Percentiles rank a stretch among this genome's conserved stretches.
Evolutionary conservation across 2,329 filamentous ascomycete species (phyloP).

Genomic region (Aspergillus quadricinctus): DNA sequence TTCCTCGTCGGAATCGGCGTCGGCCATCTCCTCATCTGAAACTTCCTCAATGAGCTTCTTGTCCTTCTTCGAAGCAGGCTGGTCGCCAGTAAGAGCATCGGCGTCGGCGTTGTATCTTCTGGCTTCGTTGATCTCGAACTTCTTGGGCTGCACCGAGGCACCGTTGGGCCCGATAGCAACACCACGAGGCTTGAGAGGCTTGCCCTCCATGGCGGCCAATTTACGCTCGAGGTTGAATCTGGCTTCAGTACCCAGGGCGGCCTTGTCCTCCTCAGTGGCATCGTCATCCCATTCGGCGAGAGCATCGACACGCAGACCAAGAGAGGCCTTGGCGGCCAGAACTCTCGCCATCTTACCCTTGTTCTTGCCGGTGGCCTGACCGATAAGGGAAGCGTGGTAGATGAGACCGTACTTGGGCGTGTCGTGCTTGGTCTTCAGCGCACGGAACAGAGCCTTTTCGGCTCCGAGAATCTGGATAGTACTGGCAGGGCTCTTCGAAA

Average conservation of each 20-base stretch:
- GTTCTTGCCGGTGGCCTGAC: constrained; percentile 95
- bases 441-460: constrained; percentile 97
- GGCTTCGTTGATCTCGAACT: constrained; percentile 80
- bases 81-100: constrained; percentile 72
- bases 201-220: constrained; percentile 69
- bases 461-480: constrained; percentile 98
- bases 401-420: constrained; percentile 97
- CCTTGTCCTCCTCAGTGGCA: constrained; percentile 83
- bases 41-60: constrained; percentile 47
- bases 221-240: constrained; percentile 48
- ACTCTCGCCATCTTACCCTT: constrained; percentile 99
- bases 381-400: constrained; percentile 88
- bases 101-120: constrained; percentile 93
- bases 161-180: constrained; percentile 72
- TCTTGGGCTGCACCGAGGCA: constrained; percentile 60
- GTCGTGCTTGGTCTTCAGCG: constrained; percentile 97
- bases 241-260: constrained; percentile 66
- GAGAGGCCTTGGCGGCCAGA: constrained; percentile 86
- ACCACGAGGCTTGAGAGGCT: constrained; percentile 74
- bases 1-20: constrained; percentile 36
- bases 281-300: constrained; percentile 73
- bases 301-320: constrained; percentile 90
- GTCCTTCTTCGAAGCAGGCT: constrained; percentile 48
- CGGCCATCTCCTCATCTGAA: constrained; percentile 43
- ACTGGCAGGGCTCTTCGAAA: constrained; percentile 90